A percentile compares a stretch with the other conserved stretches of the same genome.
These are phyloP conservation scores for Beauveria rudraprayagi DNA, from an alignment of 2,329 filamentous ascomycete genomes.

Conservation along the genomic window DNA sequence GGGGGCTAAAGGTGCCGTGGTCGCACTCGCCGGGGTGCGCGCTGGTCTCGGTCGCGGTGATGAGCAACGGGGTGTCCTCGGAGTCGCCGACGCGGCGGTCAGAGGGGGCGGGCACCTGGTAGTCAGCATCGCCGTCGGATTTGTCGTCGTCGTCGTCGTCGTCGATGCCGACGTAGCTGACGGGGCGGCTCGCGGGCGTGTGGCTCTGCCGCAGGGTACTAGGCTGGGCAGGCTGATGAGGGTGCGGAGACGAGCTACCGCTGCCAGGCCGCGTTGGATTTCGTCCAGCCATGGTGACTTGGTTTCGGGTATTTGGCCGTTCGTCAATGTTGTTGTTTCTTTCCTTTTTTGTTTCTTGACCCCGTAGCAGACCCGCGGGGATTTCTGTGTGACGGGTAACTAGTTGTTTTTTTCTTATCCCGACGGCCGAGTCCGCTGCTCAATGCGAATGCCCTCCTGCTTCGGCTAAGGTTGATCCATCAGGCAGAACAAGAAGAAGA, in stretches of 20 bases:
- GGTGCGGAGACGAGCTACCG: slow-evolving; percentile 20
- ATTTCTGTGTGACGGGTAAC: too few relatives aligned
- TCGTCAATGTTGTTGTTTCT: slow-evolving; percentile 18
- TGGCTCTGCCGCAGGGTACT: slow-evolving; percentile 40
- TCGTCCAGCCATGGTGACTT: slow-evolving; percentile 26
- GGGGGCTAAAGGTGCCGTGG: slow-evolving; percentile 71
- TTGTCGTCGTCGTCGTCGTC: slow-evolving; percentile 10
- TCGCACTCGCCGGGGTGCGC: slow-evolving; percentile 47
- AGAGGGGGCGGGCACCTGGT: slow-evolving; percentile 16
- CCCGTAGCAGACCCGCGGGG: too few relatives aligned
- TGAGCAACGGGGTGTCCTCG: slow-evolving; percentile 43
- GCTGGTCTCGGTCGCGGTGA: slow-evolving; percentile 21
- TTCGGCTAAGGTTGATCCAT: neutral
- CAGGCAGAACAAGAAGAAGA: neutral
- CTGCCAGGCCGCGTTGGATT: slow-evolving; percentile 21
- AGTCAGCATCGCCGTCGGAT: slow-evolving; percentile 8
- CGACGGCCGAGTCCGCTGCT: neutral
- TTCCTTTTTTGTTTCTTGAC: neutral
- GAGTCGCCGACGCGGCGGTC: slow-evolving; percentile 20
- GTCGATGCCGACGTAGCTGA: slow-evolving; percentile 12
- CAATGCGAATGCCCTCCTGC: neutral
- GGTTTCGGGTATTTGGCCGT: neutral
- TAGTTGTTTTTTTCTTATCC: too few relatives aligned
- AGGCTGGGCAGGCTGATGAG: slow-evolving; percentile 35
- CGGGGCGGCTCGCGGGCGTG: slow-evolving; percentile 22